Percentiles rank a stretch among this genome's conserved stretches.
phyloP scores from a whole-genome alignment of 2,329 filamentous ascomycete genomes.

The Diaporthe nobilis region DNA sequence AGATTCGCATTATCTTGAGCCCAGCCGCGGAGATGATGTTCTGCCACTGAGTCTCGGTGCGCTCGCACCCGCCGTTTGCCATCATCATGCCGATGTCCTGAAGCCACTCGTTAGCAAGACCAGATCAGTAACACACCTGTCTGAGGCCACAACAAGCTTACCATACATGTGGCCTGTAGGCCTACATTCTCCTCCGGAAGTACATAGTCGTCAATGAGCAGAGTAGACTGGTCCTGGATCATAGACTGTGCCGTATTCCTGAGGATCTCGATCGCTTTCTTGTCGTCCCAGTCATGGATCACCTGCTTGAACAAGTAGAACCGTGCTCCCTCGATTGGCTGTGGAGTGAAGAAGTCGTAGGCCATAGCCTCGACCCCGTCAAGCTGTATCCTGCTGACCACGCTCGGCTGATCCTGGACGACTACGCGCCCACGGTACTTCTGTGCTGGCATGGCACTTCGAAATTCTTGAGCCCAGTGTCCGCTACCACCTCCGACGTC shows the following conservation, averaged over 20 bases:
- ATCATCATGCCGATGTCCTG: conserved; percentile 15
- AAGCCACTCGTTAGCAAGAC: not conserved
- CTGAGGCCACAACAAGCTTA: not conserved
- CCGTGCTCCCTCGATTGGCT: not conserved
- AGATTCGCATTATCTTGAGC: not conserved
- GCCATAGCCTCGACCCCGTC: not conserved
- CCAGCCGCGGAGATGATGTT: conserved; percentile 2
- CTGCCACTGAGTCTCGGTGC: not conserved
- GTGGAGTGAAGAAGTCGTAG: conserved; percentile 1
- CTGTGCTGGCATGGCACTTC: not conserved
- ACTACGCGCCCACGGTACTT: not conserved
- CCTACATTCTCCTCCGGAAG: not conserved
- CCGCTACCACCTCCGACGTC: not conserved
- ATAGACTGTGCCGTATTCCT: not conserved
- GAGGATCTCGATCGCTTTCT: not conserved
- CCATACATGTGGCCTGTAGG: not conserved
- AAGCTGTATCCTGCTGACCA: not conserved
- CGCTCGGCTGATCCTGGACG: not conserved
- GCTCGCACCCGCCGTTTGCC: conserved; percentile 2
- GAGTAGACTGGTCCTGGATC: not conserved
- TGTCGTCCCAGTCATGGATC: not conserved
- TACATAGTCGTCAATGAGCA: conserved; percentile 12
- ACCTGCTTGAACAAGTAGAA: conserved; percentile 15
- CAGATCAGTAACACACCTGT: not conserved
- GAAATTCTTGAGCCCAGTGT: conserved; percentile 8